phyloP scores from a whole-genome alignment of 2,329 filamentous ascomycete species.

The Aspergillus arachidicola region DNA sequence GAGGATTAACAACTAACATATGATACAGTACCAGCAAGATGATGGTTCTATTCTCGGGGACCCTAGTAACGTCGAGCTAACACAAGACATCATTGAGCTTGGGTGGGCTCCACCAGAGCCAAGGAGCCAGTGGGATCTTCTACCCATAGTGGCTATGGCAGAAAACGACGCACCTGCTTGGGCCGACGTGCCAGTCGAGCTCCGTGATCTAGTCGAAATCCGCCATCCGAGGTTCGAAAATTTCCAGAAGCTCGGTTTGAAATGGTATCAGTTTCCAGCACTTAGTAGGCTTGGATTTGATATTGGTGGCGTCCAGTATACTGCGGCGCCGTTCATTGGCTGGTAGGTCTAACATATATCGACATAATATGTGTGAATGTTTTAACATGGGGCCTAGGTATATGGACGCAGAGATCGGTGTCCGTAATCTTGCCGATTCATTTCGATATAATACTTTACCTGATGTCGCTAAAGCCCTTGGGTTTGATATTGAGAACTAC shows the following conservation, averaged over 20 bases:
- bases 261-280: slow-evolving; percentile 10
- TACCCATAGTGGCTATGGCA: slow-evolving; percentile 7
- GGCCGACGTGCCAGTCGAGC: not conserved
- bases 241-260: not conserved
- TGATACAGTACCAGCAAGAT: not conserved
- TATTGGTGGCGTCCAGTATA: slow-evolving; percentile 8
- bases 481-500: slow-evolving; percentile 2
- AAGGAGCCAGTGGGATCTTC: slow-evolving; percentile 2
- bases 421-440: slow-evolving; percentile 3
- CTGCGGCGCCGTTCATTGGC: slow-evolving; percentile 2
- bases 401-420: slow-evolving; percentile 11
- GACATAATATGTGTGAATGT: not conserved
- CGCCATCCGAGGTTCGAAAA: not conserved
- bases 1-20: not conserved
- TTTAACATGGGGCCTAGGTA: slow-evolving; percentile 1
- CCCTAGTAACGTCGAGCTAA: slow-evolving; percentile 5
- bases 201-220: not conserved
- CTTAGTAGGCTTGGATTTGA: slow-evolving; percentile 4
- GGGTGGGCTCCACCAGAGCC: slow-evolving; percentile 5
- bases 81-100: slow-evolving; percentile 3
- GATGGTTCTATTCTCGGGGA: slow-evolving; percentile 5
- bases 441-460: slow-evolving; percentile 6
- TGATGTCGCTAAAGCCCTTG: not conserved
- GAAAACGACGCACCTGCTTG: slow-evolving; percentile 4
- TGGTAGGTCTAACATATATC: not conserved